Conservation (phyloP, 495 filamentous ascomycete genomes). For the Tuber magnatum region DNA sequence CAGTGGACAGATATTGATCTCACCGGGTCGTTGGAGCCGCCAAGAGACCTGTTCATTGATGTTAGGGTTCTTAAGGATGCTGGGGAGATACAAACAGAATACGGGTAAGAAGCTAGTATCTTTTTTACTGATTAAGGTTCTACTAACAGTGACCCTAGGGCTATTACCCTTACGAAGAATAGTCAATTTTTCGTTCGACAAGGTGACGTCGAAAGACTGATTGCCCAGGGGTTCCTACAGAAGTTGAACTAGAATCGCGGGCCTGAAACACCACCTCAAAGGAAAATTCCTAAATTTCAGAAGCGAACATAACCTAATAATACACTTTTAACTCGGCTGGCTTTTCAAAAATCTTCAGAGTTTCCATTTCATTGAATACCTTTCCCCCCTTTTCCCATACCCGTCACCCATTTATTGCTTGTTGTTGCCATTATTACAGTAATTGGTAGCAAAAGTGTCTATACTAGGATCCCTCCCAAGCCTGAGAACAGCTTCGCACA, state of each 20-base stretch:
- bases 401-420: background rate
- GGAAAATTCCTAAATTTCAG: background rate
- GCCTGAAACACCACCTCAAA: background rate
- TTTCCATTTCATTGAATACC: background rate
- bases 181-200: conserved; percentile 96
- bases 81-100: conserved; percentile 98
- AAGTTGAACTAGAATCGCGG: conserved; percentile 63
- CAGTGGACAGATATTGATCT: conserved; percentile 98
- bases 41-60: conserved; percentile 93
- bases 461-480: background rate
- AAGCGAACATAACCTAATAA: background rate
- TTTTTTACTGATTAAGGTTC: conserved; percentile 12
- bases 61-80: conserved; percentile 94
- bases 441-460: background rate
- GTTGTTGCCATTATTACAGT: background rate
- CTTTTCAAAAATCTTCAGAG: background rate
- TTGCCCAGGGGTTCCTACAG: conserved; percentile 94
- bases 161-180: conserved; percentile 94
- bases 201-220: conserved; percentile 90
- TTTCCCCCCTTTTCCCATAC: background rate
- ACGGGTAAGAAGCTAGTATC: conserved; percentile 61
- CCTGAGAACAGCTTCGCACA: background rate
- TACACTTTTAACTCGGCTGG: background rate
- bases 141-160: conserved; percentile 48
- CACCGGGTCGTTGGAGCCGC: conserved; percentile 89